Percentiles rank a stretch among this genome's conserved stretches.
Evolutionary conservation across 257 asterid species (phyloP).

Genomic region (Nicotiana otophora): DNA sequence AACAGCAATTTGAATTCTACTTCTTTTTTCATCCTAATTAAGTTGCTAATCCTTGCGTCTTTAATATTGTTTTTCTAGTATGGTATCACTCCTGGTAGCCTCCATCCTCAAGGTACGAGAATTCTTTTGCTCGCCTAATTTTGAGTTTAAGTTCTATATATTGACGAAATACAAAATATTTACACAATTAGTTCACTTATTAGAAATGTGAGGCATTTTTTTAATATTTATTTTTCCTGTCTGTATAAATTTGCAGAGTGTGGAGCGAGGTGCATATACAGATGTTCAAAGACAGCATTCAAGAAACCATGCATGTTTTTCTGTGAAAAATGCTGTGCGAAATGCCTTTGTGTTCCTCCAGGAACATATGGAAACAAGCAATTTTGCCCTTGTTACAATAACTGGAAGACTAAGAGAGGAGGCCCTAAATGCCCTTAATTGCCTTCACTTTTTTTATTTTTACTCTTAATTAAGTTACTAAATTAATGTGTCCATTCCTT

Average conservation of each 20-base stretch:
- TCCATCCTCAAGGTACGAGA: constrained; percentile 56
- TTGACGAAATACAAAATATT: no score
- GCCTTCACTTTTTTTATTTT: no score
- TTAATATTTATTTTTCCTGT: neutral
- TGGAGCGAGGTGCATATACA: constrained; percentile 28
- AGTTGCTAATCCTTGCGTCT: neutral
- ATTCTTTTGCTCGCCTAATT: neutral
- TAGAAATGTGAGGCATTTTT: neutral
- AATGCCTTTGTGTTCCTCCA: constrained; percentile 66
- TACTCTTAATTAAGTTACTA: no score
- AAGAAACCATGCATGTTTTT: constrained; percentile 77
- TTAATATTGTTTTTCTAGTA: constrained; percentile 18
- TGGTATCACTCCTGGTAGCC: constrained; percentile 71
- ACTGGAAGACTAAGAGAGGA: constrained; percentile 62
- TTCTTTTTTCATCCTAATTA: neutral
- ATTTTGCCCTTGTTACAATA: constrained; percentile 66
- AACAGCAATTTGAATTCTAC: neutral
- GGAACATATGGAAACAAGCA: constrained; percentile 79
- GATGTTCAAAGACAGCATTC: constrained; percentile 69
- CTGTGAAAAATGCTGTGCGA: constrained; percentile 57
- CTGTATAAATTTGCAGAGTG: constrained; percentile 36
- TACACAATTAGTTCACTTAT: no score
- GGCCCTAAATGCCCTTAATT: neutral
- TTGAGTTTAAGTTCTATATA: no score
- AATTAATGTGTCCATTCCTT: no score